phyloP scores from a whole-genome alignment of 2,329 filamentous ascomycete genomes.

The Colletotrichum gloeosporioides region DNA sequence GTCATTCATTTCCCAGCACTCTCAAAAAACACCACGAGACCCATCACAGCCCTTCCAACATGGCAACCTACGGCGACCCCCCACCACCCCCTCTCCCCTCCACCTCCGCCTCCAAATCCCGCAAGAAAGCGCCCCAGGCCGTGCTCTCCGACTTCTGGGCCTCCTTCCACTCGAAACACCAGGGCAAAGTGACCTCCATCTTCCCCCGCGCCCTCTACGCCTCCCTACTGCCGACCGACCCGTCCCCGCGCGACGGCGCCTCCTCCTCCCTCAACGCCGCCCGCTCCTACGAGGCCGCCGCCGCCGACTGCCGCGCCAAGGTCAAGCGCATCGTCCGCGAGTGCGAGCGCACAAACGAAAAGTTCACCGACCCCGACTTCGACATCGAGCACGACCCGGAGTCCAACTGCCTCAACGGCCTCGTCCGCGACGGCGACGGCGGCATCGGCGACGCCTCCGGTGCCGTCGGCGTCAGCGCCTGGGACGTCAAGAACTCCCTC shows the following conservation, averaged over 20 bases:
- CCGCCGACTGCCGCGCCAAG: constrained; percentile 42
- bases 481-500: constrained; percentile 27
- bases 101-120: not conserved
- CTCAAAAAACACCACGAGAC: not conserved
- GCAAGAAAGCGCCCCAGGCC: constrained; percentile 42
- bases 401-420: constrained; percentile 41
- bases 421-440: constrained; percentile 23
- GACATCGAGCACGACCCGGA: constrained; percentile 44
- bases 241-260: constrained; percentile 32
- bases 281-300: constrained; percentile 46
- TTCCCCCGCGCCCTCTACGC: constrained; percentile 46
- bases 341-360: constrained; percentile 49
- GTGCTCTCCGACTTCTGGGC: constrained; percentile 46
- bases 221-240: constrained; percentile 30
- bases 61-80: constrained; percentile 14
- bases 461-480: constrained; percentile 18
- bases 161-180: constrained; percentile 43
- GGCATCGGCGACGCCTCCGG: not conserved
- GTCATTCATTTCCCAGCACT: not conserved
- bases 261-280: constrained; percentile 54
- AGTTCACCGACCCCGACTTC: constrained; percentile 50
- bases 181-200: constrained; percentile 49
- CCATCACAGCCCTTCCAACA: not conserved
- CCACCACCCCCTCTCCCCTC: not conserved
- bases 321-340: constrained; percentile 45